These are phyloP conservation scores for Lanmaoa rubissima DNA, from an alignment of 768 basidiomycete species.

Conservation along the genomic window DNA sequence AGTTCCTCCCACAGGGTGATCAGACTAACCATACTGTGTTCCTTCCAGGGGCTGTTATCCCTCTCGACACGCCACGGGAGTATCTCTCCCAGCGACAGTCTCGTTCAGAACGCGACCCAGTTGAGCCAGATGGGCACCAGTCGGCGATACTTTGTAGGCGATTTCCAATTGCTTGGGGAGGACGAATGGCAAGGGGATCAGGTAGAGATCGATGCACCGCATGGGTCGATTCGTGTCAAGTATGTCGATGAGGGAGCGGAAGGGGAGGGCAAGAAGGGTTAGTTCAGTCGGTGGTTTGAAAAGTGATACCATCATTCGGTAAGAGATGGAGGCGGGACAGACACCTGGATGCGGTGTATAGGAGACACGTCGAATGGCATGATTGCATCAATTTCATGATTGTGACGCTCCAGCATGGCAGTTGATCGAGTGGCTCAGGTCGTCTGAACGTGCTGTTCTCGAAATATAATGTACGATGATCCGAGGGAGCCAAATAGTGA, in stretches of 20 bases:
- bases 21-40: constrained; percentile 16
- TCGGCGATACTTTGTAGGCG: constrained; percentile 28
- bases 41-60: constrained; percentile 22
- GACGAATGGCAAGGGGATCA: constrained; percentile 23
- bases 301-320: constrained; percentile 2
- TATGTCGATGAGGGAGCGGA: constrained; percentile 18
- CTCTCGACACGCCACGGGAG: constrained; percentile 21
- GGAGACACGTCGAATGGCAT: too few relatives aligned
- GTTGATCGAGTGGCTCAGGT: too few relatives aligned
- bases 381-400: too few relatives aligned
- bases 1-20: constrained; percentile 11
- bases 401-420: too few relatives aligned
- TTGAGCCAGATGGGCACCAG: constrained; percentile 19
- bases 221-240: too few relatives aligned
- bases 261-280: constrained; percentile 4
- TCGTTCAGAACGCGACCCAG: constrained; percentile 19
- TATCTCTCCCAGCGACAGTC: constrained; percentile 8
- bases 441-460: too few relatives aligned
- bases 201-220: too few relatives aligned
- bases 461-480: too few relatives aligned
- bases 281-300: constrained; percentile 22
- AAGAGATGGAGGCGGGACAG: neutral
- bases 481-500: too few relatives aligned
- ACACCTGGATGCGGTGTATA: neutral
- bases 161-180: constrained; percentile 17